phyloP scores from a whole-genome alignment of 2,329 filamentous ascomycete species.

The Fonsecaea pedrosoi region DNA sequence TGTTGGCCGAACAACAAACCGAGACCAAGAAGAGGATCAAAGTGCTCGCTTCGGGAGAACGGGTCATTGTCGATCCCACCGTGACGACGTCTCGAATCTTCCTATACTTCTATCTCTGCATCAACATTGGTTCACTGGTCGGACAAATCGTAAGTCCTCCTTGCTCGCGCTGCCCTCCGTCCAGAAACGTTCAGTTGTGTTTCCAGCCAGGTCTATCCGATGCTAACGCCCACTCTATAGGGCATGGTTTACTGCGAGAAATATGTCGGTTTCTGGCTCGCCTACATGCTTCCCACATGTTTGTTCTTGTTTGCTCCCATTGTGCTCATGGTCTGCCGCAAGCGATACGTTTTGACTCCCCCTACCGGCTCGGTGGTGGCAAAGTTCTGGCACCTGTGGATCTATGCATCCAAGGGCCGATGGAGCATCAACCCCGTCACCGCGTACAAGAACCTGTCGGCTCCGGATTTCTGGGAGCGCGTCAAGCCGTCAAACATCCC shows the following conservation, averaged over 20 bases:
- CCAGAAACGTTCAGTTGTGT: background rate
- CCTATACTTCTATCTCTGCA: slow-evolving; percentile 73
- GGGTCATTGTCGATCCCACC: slow-evolving; percentile 73
- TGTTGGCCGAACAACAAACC: slow-evolving; percentile 73
- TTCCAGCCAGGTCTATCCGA: background rate
- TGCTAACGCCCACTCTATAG: slow-evolving; percentile 4
- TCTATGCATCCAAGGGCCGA: slow-evolving; percentile 67
- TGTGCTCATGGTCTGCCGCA: slow-evolving; percentile 65
- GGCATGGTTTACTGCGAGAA: slow-evolving; percentile 70
- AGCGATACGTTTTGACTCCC: slow-evolving; percentile 67
- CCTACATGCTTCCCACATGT: slow-evolving; percentile 70
- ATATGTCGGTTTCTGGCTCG: slow-evolving; percentile 77
- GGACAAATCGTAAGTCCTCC: slow-evolving; percentile 62
- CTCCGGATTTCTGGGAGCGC: slow-evolving; percentile 69
- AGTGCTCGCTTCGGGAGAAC: slow-evolving; percentile 64
- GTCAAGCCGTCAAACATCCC: slow-evolving; percentile 72
- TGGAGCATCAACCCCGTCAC: slow-evolving; percentile 67
- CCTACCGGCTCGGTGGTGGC: slow-evolving; percentile 75
- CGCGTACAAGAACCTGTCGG: slow-evolving; percentile 63
- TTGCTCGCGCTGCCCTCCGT: background rate
- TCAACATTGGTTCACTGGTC: slow-evolving; percentile 70
- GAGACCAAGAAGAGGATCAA: slow-evolving; percentile 65
- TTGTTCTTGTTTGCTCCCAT: slow-evolving; percentile 68
- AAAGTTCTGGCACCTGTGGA: slow-evolving; percentile 69
- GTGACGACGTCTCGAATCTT: slow-evolving; percentile 73